Percentiles rank a stretch among this genome's conserved stretches.
Evolutionary conservation across 2,329 filamentous ascomycete species (phyloP).

Genomic region (Botrytis paeoniae): DNA sequence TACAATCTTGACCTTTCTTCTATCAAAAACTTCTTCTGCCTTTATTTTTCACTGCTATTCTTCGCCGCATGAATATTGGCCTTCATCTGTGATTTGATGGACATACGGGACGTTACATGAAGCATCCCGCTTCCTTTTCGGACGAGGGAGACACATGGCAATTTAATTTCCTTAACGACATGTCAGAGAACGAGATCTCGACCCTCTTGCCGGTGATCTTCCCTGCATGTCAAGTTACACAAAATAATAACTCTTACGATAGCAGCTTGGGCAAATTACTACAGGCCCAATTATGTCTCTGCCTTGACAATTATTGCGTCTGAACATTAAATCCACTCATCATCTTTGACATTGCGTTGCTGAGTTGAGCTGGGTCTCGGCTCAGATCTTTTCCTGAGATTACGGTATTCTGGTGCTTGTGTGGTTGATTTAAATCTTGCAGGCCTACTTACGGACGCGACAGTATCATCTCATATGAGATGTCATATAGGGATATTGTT

Average conservation of each 20-base stretch:
- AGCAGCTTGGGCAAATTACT: slow-evolving; percentile 1
- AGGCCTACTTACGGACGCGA: slow-evolving; percentile 13
- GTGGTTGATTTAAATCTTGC: background rate
- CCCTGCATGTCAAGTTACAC: slow-evolving; percentile 18
- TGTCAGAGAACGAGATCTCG: slow-evolving; percentile 19
- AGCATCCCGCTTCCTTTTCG: background rate
- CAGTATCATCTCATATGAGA: slow-evolving; percentile 19
- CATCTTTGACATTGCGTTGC: background rate
- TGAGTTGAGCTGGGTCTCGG: background rate
- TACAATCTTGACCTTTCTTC: background rate
- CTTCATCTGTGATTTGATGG: background rate
- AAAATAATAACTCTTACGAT: slow-evolving; percentile 9
- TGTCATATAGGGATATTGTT: background rate
- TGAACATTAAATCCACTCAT: background rate
- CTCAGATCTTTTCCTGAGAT: background rate
- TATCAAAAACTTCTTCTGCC: background rate
- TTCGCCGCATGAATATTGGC: background rate
- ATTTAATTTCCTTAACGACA: slow-evolving; percentile 12
- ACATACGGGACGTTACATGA: background rate
- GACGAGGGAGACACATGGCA: background rate
- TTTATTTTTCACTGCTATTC: background rate
- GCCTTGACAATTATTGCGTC: background rate
- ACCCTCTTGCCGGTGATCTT: slow-evolving; percentile 9
- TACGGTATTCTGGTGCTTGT: background rate
- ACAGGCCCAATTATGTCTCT: background rate